Evolutionary conservation across 495 filamentous ascomycete species (phyloP).

Genomic region (Tuber umbilicatum): DNA sequence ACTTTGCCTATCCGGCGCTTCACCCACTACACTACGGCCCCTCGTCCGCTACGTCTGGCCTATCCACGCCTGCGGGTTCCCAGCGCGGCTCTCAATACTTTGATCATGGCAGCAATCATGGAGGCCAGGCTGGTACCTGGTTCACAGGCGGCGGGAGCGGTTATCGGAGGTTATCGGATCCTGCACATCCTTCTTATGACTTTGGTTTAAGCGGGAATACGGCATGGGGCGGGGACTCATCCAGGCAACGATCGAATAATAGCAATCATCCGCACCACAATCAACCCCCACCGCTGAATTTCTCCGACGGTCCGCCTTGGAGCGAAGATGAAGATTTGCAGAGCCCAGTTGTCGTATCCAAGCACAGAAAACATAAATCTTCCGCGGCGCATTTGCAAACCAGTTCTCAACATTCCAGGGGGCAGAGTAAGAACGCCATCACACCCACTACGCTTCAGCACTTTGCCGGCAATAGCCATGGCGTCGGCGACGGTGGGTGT

Average conservation of each 20-base stretch:
- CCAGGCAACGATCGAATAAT: constrained; percentile 25
- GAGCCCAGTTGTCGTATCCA: constrained; percentile 68
- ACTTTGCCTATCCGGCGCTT: constrained; percentile 81
- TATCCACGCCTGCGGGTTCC: constrained; percentile 64
- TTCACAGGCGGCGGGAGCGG: constrained; percentile 36
- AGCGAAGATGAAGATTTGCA: constrained; percentile 95
- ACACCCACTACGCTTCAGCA: constrained; percentile 31
- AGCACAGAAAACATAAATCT: constrained; percentile 78
- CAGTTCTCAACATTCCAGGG: constrained; percentile 28
- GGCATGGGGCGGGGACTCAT: constrained; percentile 38
- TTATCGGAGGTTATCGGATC: constrained; percentile 69
- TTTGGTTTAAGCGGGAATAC: constrained; percentile 51
- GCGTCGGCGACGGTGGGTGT: neutral
- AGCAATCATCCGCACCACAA: constrained; percentile 44
- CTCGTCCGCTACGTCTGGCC: constrained; percentile 64
- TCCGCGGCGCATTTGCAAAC: constrained; percentile 47
- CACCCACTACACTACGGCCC: constrained; percentile 94
- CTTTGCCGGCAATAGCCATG: constrained; percentile 19
- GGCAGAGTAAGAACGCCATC: constrained; percentile 35
- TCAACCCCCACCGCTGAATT: constrained; percentile 75
- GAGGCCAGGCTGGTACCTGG: constrained; percentile 29
- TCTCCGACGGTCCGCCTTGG: constrained; percentile 89
- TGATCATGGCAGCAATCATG: constrained; percentile 17
- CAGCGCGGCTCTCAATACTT: constrained; percentile 55
- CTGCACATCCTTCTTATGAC: constrained; percentile 52